Base-by-base conservation (phyloP, 306 rosid species). In the Pueraria montana region DNA sequence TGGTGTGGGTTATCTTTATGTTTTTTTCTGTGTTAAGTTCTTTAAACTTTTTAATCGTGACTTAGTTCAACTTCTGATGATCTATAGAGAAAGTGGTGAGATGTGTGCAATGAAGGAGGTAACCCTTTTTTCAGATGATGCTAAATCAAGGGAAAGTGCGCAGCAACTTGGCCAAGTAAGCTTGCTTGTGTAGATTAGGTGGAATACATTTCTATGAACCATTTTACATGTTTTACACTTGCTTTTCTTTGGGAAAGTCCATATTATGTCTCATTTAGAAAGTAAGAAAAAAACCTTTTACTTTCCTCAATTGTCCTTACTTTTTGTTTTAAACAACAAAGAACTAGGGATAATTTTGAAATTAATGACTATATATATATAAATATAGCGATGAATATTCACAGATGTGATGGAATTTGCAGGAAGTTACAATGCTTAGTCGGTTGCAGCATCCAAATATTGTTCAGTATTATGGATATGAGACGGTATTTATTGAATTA, bases 81-180 rank as follows among this genome's bases (percentile, higher is more conserved):
- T 70, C 71, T 81, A 61, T 94, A 95, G 98, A 65, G 97, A 93
- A 87, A 93, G 86, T 71, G 98, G 98, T 30, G 98, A 93, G 84
- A 91, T 95, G 98, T 95, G 98, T 85, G 98, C 98, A 68, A 95
- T 95, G 98, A 95, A 95, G 90, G 98, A 95, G 91, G 98, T 95
- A 49, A 90, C 92, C 45, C 88, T 95, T 81, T 90, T 91, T 81
- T 86, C 97, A 24, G 98, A 93, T 73, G 97, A 93, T 86, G 89
- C 93, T 48, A 95, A 91, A 88, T 93, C 97, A 17, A 93, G 86
- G 89, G 97, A 95, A 91, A 84, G 95, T 72, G 92, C 97, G 4
- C 92, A 87, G 78, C 98, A 95, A 84, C 90, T 95, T 69, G 87
- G 86, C 74, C 98, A 94, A 80, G 98, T 94, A 88, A 78, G 94